Evolutionary conservation across 805 yeast genomes (phyloP).

Genomic region (Candida nemodendra): DNA sequence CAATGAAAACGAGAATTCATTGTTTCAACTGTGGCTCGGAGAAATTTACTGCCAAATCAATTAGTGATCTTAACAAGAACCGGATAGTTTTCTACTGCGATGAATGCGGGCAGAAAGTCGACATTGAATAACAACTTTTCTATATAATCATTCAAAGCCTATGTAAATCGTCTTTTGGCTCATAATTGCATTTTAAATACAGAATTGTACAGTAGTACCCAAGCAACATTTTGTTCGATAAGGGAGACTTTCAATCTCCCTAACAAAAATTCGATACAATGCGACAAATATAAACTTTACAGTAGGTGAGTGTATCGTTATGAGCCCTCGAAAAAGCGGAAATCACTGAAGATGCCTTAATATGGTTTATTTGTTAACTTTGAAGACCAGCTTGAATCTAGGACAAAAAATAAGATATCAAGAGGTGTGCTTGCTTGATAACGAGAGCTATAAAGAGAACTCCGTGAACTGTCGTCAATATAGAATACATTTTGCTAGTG

Average conservation of each 20-base stretch:
- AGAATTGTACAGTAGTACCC: too few relatives aligned
- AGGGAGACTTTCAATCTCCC: too few relatives aligned
- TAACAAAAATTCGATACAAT: too few relatives aligned
- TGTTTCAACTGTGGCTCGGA: slow-evolving; percentile 24
- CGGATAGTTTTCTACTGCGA: slow-evolving; percentile 28
- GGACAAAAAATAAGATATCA: too few relatives aligned
- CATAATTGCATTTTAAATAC: too few relatives aligned
- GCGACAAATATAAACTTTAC: background rate
- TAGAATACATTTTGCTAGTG: background rate
- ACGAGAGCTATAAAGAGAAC: too few relatives aligned
- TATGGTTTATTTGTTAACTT: slow-evolving; percentile 3
- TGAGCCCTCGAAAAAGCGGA: background rate
- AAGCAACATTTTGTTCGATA: too few relatives aligned
- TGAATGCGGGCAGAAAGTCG: slow-evolving; percentile 26
- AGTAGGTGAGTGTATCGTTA: background rate
- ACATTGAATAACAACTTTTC: slow-evolving; percentile 3
- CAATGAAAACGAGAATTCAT: slow-evolving; percentile 13
- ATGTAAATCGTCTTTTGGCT: background rate
- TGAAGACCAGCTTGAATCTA: too few relatives aligned
- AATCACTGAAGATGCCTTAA: slow-evolving; percentile 1
- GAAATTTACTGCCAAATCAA: slow-evolving; percentile 26
- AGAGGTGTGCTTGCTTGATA: too few relatives aligned
- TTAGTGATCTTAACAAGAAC: slow-evolving; percentile 14
- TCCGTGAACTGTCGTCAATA: too few relatives aligned
- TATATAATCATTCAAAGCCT: background rate